Conservation (phyloP, 225 moss, liverwort and hornwort genomes). For the Sphagnum tenellum region DNA sequence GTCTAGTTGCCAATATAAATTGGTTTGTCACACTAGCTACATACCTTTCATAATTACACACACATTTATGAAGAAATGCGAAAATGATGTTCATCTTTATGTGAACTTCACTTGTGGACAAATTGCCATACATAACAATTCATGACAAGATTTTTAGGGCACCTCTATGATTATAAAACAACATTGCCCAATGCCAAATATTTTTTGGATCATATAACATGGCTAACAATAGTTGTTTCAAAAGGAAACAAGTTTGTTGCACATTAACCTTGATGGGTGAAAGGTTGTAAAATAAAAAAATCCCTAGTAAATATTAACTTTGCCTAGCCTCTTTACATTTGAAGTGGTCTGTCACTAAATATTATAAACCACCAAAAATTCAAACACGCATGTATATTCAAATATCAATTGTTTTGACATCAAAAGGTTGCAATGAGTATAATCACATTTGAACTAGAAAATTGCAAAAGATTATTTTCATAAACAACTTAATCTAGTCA, state of each 20-base stretch:
- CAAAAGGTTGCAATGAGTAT: too few relatives aligned
- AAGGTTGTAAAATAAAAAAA: slow-evolving; percentile 95
- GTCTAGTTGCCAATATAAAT: background rate
- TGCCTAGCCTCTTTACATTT: slow-evolving; percentile 67
- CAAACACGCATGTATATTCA: too few relatives aligned
- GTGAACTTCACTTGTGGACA: slow-evolving; percentile 75
- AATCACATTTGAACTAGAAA: too few relatives aligned
- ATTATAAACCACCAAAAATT: slow-evolving; percentile 47
- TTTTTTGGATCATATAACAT: too few relatives aligned
- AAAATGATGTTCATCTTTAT: slow-evolving; percentile 67
- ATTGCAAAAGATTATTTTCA: too few relatives aligned
- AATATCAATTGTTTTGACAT: too few relatives aligned
- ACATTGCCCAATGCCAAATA: background rate
- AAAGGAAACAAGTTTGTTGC: slow-evolving; percentile 3
- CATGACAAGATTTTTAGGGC: too few relatives aligned
- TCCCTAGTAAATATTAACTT: slow-evolving; percentile 72
- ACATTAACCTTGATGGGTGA: slow-evolving; percentile 89
- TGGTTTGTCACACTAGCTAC: slow-evolving; percentile 1
- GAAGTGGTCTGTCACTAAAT: slow-evolving; percentile 91
- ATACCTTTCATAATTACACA: slow-evolving; percentile 97
- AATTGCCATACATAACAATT: too few relatives aligned
- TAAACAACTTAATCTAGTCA: too few relatives aligned
- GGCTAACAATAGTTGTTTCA: too few relatives aligned
- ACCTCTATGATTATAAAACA: slow-evolving; percentile 1
- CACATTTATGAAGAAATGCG: slow-evolving; percentile 89